Percentiles rank a stretch among this genome's conserved stretches.
Evolutionary conservation across 805 yeast genomes (phyloP).

Genomic region (Sungouiella blattae): DNA sequence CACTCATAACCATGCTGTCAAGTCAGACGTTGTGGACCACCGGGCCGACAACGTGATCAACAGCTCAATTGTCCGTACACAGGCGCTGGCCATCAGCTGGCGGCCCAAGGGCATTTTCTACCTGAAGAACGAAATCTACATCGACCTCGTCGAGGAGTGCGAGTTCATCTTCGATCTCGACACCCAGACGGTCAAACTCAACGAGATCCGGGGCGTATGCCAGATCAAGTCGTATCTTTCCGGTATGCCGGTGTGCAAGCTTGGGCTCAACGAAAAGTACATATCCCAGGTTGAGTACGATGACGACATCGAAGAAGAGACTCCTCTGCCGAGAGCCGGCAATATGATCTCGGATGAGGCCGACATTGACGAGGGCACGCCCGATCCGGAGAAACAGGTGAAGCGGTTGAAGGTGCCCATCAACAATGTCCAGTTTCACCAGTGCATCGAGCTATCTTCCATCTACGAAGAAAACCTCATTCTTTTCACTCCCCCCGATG

Average conservation of each 20-base stretch:
- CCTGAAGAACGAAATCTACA: conserved; percentile 41
- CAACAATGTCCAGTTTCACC: conserved; percentile 39
- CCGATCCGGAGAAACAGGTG: neutral
- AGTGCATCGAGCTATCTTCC: conserved; percentile 74
- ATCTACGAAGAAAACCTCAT: conserved; percentile 66
- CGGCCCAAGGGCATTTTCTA: conserved; percentile 44
- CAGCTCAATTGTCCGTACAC: conserved; percentile 69
- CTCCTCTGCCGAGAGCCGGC: conserved; percentile 7
- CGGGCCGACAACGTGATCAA: conserved; percentile 39
- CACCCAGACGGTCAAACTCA: conserved; percentile 22
- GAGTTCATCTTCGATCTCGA: conserved; percentile 36
- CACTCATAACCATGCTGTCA: conserved; percentile 37
- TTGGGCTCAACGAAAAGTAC: conserved; percentile 39
- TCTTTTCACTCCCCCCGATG: conserved; percentile 83
- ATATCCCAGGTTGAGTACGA: conserved; percentile 33
- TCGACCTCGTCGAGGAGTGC: conserved; percentile 38
- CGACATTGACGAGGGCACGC: conserved; percentile 1
- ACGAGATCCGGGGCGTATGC: conserved; percentile 34
- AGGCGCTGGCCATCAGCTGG: conserved; percentile 56
- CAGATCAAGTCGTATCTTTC: conserved; percentile 37
- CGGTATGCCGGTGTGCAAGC: conserved; percentile 42
- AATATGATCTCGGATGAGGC: conserved; percentile 9
- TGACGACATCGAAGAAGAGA: conserved; percentile 9
- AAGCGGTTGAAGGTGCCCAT: conserved; percentile 26
- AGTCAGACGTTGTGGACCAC: conserved; percentile 25